phyloP scores from a whole-genome alignment of 768 basidiomycete species.

The Suillus americanus region DNA sequence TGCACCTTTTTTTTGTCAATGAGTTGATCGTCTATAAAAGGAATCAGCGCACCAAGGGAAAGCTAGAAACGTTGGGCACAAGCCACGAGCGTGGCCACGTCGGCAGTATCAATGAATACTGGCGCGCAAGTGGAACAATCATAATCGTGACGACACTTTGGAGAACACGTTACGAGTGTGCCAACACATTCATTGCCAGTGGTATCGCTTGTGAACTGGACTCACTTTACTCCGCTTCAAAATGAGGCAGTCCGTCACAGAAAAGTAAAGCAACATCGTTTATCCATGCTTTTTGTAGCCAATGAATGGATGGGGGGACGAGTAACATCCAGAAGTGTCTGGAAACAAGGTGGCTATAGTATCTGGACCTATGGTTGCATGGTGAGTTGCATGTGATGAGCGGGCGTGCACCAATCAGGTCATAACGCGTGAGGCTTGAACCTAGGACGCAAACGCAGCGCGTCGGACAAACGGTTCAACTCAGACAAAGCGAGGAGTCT shows the following conservation, averaged over 20 bases:
- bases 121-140: neutral
- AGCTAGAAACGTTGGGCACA: neutral
- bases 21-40: neutral
- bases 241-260: neutral
- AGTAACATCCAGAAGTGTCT: neutral
- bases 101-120: neutral
- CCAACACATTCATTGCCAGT: neutral
- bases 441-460: neutral
- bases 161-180: neutral
- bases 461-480: neutral
- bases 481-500: neutral
- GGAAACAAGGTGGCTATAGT: neutral
- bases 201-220: neutral
- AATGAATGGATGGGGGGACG: neutral
- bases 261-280: neutral
- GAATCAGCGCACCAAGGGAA: neutral
- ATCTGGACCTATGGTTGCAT: neutral
- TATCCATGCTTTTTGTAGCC: neutral
- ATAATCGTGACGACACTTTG: neutral
- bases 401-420: neutral
- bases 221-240: neutral
- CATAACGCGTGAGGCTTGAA: neutral
- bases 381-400: neutral
- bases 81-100: neutral
- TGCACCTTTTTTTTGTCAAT: neutral